phyloP scores from a whole-genome alignment of 2,329 filamentous ascomycete genomes.

The Aspergillus bombycis region DNA sequence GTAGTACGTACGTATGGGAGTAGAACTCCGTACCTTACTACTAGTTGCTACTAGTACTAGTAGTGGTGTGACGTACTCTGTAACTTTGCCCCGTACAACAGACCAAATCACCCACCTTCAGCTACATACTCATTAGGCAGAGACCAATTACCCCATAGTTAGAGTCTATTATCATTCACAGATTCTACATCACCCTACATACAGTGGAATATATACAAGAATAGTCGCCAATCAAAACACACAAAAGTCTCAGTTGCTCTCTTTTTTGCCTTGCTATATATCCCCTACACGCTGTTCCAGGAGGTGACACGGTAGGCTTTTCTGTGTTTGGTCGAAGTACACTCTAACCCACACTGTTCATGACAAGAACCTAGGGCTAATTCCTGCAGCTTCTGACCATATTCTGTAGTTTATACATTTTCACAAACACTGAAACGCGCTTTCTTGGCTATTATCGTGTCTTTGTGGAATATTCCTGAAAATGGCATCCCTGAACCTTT shows the following conservation, averaged over 20 bases:
- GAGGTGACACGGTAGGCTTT: slow-evolving; percentile 1
- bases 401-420: neutral
- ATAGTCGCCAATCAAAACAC: neutral
- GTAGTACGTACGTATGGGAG: neutral
- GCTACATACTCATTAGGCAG: neutral
- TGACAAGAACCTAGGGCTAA: neutral
- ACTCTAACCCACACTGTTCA: neutral
- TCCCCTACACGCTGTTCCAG: neutral
- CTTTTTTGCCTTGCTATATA: neutral
- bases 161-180: neutral
- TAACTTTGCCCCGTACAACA: neutral
- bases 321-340: neutral
- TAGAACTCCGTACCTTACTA: neutral
- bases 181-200: neutral
- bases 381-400: neutral
- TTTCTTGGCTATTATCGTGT: neutral
- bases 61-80: neutral
- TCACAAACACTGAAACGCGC: neutral
- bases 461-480: neutral
- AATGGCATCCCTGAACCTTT: slow-evolving; percentile 82
- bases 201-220: neutral
- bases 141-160: neutral
- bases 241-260: neutral
- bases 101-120: neutral
- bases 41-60: too few relatives aligned